Evolutionary conservation across 2,329 filamentous ascomycete species (phyloP).

Genomic region (Clarireedia hainanense): DNA sequence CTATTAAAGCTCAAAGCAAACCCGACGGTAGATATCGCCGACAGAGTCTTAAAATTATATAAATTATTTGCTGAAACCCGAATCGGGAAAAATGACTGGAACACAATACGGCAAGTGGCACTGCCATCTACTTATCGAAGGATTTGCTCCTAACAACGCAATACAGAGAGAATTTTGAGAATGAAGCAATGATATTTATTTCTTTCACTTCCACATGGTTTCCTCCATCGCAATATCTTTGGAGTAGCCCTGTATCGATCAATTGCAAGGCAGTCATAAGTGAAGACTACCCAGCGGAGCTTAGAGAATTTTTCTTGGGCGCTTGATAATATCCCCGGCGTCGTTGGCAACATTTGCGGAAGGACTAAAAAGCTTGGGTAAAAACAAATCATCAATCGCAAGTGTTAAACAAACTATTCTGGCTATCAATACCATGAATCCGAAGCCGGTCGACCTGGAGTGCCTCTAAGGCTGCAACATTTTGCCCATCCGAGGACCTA

Average conservation of each 20-base stretch:
- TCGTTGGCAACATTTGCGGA: neutral
- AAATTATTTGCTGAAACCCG: slow-evolving; percentile 4
- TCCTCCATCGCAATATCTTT: slow-evolving; percentile 16
- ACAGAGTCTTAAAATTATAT: slow-evolving; percentile 7
- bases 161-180: neutral
- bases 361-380: neutral
- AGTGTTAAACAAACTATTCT: neutral
- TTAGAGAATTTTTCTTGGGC: neutral
- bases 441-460: neutral
- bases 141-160: neutral
- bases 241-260: slow-evolving; percentile 17
- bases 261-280: slow-evolving; percentile 3
- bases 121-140: neutral
- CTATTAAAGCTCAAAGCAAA: slow-evolving; percentile 5
- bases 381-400: neutral
- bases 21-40: neutral
- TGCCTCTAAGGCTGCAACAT: neutral
- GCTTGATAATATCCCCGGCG: neutral
- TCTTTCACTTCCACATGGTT: slow-evolving; percentile 10
- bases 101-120: neutral
- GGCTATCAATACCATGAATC: neutral
- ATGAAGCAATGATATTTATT: slow-evolving; percentile 7
- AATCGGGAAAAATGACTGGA: neutral
- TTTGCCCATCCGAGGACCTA: neutral
- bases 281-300: neutral